Conservation (phyloP, 179 eudicot genomes). For the Spergularia azorica region DNA sequence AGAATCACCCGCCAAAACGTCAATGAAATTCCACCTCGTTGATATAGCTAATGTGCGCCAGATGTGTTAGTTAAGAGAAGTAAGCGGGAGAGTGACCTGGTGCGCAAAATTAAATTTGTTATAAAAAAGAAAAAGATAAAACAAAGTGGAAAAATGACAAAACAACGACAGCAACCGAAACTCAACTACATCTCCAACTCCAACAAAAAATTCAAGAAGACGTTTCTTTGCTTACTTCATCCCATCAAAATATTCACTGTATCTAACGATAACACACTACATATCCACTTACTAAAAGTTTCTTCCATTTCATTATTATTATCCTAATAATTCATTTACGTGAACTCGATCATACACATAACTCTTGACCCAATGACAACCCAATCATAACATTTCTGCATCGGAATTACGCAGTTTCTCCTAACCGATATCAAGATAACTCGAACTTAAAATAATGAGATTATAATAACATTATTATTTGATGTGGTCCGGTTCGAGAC, state of each 20-base stretch:
- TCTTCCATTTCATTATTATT: too few species aligned
- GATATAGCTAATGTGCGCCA: slow-evolving; percentile 1
- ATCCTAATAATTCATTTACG: too few species aligned
- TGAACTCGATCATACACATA: too few species aligned
- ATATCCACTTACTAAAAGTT: too few species aligned
- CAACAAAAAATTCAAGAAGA: background rate
- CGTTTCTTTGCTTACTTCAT: slow-evolving; percentile 35
- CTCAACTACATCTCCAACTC: background rate
- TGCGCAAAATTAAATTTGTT: slow-evolving; percentile 11
- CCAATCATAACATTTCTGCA: too few species aligned
- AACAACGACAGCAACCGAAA: slow-evolving; percentile 26
- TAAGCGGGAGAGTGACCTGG: slow-evolving; percentile 21
- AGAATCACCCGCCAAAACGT: slow-evolving; percentile 25
- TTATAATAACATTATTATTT: too few species aligned
- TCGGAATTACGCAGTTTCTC: too few species aligned
- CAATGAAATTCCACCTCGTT: slow-evolving; percentile 17
- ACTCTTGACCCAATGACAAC: too few species aligned
- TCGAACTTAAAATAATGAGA: too few species aligned
- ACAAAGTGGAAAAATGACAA: slow-evolving; percentile 33
- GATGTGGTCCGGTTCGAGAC: too few species aligned
- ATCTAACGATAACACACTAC: slow-evolving; percentile 13
- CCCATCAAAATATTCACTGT: slow-evolving; percentile 15
- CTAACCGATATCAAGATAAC: too few species aligned
- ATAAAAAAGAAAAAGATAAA: background rate
- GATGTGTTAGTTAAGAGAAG: slow-evolving; percentile 8